phyloP scores from a whole-genome alignment of 371 early-diverging fungal species.

The Lichtheimia hyalospora region DNA sequence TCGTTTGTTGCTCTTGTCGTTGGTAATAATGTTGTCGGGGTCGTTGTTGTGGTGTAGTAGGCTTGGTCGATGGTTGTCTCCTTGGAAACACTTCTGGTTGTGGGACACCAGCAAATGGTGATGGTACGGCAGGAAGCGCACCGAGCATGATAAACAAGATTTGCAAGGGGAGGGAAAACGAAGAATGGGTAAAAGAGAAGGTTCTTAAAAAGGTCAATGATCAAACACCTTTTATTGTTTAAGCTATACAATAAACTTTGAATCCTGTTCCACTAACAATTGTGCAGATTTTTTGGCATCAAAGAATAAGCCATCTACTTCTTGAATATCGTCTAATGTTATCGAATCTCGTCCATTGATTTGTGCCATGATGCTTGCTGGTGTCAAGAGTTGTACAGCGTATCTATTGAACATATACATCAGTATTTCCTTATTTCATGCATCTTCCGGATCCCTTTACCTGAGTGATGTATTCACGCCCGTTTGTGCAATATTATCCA shows the following conservation, averaged over 20 bases:
- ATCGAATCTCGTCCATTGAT: constrained; percentile 84
- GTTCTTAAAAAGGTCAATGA: too few species aligned
- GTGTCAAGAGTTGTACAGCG: constrained; percentile 97
- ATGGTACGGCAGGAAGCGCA: too few species aligned
- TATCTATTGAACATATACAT: constrained; percentile 60
- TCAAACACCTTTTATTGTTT: too few species aligned
- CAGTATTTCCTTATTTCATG: constrained; percentile 5
- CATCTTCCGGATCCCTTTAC: constrained; percentile 13
- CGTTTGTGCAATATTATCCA: constrained; percentile 77
- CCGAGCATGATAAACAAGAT: too few species aligned
- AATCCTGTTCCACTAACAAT: constrained; percentile 49
- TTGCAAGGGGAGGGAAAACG: too few species aligned
- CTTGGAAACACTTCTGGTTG: too few species aligned
- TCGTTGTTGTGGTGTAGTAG: too few species aligned
- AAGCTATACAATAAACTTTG: constrained; percentile 33
- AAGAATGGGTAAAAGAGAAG: too few species aligned
- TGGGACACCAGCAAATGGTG: too few species aligned
- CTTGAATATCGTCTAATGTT: constrained; percentile 81
- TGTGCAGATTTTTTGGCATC: constrained; percentile 90
- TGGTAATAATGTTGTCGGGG: too few species aligned
- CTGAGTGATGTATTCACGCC: constrained; percentile 82
- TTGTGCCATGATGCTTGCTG: constrained; percentile 82
- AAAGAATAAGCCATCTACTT: constrained; percentile 83
- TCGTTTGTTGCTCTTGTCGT: too few species aligned
- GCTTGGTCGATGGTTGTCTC: too few species aligned